A percentile compares a stretch with the other conserved stretches of the same genome.
Evolutionary conservation across 345 rosid genomes (phyloP).

Genomic region (Erysimum cheiranthoides): DNA sequence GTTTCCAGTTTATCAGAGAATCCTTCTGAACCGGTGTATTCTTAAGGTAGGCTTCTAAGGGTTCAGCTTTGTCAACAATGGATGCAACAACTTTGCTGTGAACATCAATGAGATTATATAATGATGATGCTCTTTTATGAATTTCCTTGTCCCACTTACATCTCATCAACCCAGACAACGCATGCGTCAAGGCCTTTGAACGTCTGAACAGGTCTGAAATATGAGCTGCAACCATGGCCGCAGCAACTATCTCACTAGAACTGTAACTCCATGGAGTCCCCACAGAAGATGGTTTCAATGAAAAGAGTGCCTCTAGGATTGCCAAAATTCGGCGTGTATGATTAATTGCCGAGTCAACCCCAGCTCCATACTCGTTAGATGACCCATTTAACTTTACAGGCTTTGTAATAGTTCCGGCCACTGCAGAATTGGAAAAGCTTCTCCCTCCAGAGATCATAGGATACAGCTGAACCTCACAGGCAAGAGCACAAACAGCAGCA

Average conservation of each 20-base stretch:
- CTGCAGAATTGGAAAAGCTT: slow-evolving; percentile 53
- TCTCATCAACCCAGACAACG: slow-evolving; percentile 80
- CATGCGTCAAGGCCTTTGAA: slow-evolving; percentile 89
- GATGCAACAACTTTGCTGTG: slow-evolving; percentile 97
- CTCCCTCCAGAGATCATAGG: slow-evolving; percentile 71
- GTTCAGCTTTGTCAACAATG: slow-evolving; percentile 91
- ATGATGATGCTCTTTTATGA: slow-evolving; percentile 75
- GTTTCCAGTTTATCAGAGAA: slow-evolving; percentile 54
- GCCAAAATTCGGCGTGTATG: slow-evolving; percentile 91
- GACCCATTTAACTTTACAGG: slow-evolving; percentile 70
- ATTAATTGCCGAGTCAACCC: slow-evolving; percentile 75
- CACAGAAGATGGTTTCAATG: slow-evolving; percentile 87
- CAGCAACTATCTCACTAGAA: slow-evolving; percentile 96
- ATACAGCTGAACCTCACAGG: slow-evolving; percentile 93
- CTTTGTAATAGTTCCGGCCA: slow-evolving; percentile 48
- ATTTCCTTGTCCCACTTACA: slow-evolving; percentile 96
- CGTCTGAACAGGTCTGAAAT: slow-evolving; percentile 88
- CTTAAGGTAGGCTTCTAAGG: slow-evolving; percentile 75
- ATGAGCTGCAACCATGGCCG: slow-evolving; percentile 99
- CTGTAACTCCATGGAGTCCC: slow-evolving; percentile 96
- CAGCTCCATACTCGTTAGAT: slow-evolving; percentile 57
- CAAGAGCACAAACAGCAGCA: slow-evolving; percentile 96
- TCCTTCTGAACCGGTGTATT: slow-evolving; percentile 71
- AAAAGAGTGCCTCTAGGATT: slow-evolving; percentile 93
- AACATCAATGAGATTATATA: slow-evolving; percentile 90